phyloP scores from a whole-genome alignment of 1,284 basidiomycete species.

The Ustilago bromivora region DNA sequence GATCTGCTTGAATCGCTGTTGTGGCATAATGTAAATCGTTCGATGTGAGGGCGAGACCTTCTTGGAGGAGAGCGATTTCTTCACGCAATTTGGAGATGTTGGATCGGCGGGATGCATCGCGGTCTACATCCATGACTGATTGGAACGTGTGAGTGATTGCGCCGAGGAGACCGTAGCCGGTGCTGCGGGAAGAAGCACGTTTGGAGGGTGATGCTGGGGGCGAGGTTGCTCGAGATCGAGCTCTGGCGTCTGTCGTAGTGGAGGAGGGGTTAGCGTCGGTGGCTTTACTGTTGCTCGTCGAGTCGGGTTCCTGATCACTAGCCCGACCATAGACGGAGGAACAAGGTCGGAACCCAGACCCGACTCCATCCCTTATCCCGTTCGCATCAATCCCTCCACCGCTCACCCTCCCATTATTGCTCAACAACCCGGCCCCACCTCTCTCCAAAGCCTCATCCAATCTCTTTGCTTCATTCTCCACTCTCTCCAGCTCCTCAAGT shows the following conservation, averaged over 20 bases:
- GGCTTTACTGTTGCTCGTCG: not conserved
- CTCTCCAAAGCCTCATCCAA: slow-evolving; percentile 83
- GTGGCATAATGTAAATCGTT: slow-evolving; percentile 89
- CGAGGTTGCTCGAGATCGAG: slow-evolving; percentile 31
- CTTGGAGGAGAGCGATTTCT: slow-evolving; percentile 75
- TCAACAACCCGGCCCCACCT: slow-evolving; percentile 56
- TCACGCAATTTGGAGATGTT: slow-evolving; percentile 94
- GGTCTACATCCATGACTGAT: slow-evolving; percentile 98
- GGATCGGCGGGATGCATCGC: slow-evolving; percentile 91
- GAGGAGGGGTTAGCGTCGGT: slow-evolving; percentile 3
- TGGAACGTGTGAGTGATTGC: slow-evolving; percentile 94
- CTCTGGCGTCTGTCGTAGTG: not conserved
- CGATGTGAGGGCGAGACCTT: slow-evolving; percentile 59
- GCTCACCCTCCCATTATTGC: slow-evolving; percentile 19
- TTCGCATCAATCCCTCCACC: slow-evolving; percentile 44
- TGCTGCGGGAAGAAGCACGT: slow-evolving; percentile 39
- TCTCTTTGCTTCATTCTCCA: slow-evolving; percentile 88
- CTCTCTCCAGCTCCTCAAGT: slow-evolving; percentile 89
- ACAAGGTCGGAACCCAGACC: slow-evolving; percentile 37
- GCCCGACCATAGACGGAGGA: slow-evolving; percentile 37
- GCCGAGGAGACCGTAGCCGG: slow-evolving; percentile 79
- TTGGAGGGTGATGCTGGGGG: slow-evolving; percentile 39
- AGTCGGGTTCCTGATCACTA: slow-evolving; percentile 26
- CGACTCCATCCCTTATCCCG: slow-evolving; percentile 48
- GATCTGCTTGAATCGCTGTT: slow-evolving; percentile 93